A percentile compares a stretch with the other conserved stretches of the same genome.
Conservation (phyloP, 257 asterid genomes). For the Lithospermum erythrorhizon region DNA sequence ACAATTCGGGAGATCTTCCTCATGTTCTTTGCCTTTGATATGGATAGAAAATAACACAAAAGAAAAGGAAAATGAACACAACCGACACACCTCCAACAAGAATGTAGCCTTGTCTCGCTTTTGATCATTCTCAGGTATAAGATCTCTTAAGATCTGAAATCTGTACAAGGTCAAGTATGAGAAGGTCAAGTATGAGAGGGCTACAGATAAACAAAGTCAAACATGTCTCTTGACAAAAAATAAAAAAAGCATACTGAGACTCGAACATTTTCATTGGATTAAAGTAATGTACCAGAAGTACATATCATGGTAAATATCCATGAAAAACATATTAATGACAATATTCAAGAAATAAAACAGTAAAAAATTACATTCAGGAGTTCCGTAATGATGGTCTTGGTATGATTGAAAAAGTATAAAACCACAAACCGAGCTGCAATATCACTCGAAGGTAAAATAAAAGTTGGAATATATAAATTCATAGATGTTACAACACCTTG, state of each 20-base stretch:
- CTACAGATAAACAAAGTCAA: neutral
- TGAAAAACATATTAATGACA: too few species aligned
- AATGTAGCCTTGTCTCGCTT: slow-evolving; percentile 79
- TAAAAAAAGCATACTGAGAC: neutral
- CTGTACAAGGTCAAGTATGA: slow-evolving; percentile 26
- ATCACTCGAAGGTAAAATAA: too few species aligned
- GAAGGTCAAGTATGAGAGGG: slow-evolving; percentile 12
- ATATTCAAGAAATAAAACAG: too few species aligned
- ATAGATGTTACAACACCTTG: too few species aligned
- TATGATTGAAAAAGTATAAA: too few species aligned
- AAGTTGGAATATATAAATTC: too few species aligned
- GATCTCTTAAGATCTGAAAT: slow-evolving; percentile 57
- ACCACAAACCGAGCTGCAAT: too few species aligned
- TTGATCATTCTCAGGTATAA: slow-evolving; percentile 75
- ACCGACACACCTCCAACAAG: slow-evolving; percentile 56
- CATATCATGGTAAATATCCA: neutral
- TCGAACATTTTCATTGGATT: neutral
- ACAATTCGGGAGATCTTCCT: neutral
- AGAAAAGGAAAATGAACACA: neutral
- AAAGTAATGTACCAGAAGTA: neutral
- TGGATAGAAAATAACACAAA: neutral
- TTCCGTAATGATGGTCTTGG: too few species aligned
- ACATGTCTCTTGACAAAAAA: neutral
- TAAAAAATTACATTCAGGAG: too few species aligned
- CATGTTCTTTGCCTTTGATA: neutral